Base-by-base conservation (phyloP, 2,329 filamentous ascomycete genomes). In the Plenodomus biglobosus region DNA sequence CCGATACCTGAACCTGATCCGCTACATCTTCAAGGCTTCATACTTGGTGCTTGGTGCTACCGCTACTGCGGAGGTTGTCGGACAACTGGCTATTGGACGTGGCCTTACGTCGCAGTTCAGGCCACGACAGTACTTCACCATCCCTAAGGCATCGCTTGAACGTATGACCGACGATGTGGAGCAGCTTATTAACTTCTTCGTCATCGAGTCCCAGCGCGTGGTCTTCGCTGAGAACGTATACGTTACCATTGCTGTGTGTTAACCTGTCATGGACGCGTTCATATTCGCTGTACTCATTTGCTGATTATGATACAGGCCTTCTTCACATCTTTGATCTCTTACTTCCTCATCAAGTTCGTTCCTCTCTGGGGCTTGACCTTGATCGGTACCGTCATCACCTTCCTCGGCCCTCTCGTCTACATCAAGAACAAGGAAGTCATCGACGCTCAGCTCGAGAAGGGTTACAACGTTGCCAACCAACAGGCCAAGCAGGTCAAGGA, bases 121-220 rank as follows among this genome's bases (percentile, higher is more conserved):
- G 49, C 84, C 84, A 19, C 78, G 77, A 64, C 80, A 81, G 65
- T 86, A 86, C 77, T 86, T 84, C 74, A 84, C 80, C 40, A 80
- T 86, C 49, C 81, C 82, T 30, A 82, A 83, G 66, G 83, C 85
- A 59, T 82, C 80, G 40, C 75, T 85, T 30, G 83, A 86, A 68
- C 80, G 78, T 48, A 71, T 82, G 18, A 72, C 84, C 40, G 83
- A 84, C 56, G 84, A 86, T 65, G 66, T 84, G 13, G 81, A 84
- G 68, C 82, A 86, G 72, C 74, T 86, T 44, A 76, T 82, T 72
- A 85, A 86, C 75, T 86, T 86, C 73, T 83, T 85, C 71, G 77
- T 86, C 58, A 85, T 86, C 54, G 84, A 86, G 67, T 82, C 83
- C 66, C 84, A 86, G 75, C 80, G 84, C 49, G 78, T 86, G 55